Evolutionary conservation across 306 rosid genomes (phyloP).

Genomic region (Parietaria judaica): DNA sequence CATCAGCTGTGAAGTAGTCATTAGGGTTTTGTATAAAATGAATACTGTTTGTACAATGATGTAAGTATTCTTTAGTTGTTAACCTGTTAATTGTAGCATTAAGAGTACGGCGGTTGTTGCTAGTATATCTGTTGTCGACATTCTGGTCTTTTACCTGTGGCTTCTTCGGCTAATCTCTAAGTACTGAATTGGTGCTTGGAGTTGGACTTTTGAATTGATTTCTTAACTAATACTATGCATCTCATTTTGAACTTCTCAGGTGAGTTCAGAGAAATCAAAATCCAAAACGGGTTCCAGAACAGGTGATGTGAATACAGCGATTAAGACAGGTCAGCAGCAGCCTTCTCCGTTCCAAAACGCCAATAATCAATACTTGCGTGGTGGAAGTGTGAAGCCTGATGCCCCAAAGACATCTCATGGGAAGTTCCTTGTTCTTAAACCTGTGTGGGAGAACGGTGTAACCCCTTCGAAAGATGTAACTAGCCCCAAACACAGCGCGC

Average conservation of each 20-base stretch:
- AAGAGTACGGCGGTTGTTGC: too few relatives aligned
- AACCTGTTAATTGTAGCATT: too few relatives aligned
- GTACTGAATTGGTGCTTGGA: too few relatives aligned
- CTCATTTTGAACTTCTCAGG: slow-evolving; percentile 38
- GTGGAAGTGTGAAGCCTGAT: slow-evolving; percentile 60
- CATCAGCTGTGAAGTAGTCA: too few relatives aligned
- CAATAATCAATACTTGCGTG: slow-evolving; percentile 51
- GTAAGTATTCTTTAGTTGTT: too few relatives aligned
- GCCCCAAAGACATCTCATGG: slow-evolving; percentile 73
- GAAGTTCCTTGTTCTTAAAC: slow-evolving; percentile 85
- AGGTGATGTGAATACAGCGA: slow-evolving; percentile 47
- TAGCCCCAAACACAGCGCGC: slow-evolving; percentile 51
- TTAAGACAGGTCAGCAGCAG: slow-evolving; percentile 61
- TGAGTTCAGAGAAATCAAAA: slow-evolving; percentile 71
- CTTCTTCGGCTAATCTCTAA: too few relatives aligned
- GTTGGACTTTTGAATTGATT: too few relatives aligned
- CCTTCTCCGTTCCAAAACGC: slow-evolving; percentile 36
- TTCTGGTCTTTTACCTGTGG: too few relatives aligned
- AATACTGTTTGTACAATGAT: too few relatives aligned
- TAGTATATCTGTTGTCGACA: too few relatives aligned
- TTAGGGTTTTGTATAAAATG: too few relatives aligned
- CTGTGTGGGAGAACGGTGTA: slow-evolving; percentile 77
- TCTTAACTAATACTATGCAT: too few relatives aligned
- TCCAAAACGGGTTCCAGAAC: slow-evolving; percentile 52
- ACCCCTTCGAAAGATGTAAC: slow-evolving; percentile 58